phyloP scores from a whole-genome alignment of 1,284 basidiomycete genomes.

The Phaffia rhodozyma region DNA sequence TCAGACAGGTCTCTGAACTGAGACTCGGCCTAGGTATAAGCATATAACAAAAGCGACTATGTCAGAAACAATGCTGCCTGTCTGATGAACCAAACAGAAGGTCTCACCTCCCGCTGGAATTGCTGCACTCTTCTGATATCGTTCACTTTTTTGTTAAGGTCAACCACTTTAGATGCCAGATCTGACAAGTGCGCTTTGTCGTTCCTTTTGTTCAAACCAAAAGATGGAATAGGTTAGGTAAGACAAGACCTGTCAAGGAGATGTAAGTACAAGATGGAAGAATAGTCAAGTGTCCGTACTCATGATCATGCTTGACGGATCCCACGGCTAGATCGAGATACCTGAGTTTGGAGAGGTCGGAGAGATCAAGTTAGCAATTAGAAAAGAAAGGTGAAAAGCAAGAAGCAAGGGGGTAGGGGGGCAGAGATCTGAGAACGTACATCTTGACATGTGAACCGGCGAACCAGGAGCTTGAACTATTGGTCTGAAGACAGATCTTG shows the following conservation, averaged over 20 bases:
- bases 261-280: neutral
- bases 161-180: constrained; percentile 71
- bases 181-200: constrained; percentile 80
- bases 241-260: neutral
- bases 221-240: neutral
- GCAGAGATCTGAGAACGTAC: constrained; percentile 27
- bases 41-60: constrained; percentile 15
- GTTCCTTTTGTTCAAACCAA: constrained; percentile 23
- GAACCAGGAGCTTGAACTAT: constrained; percentile 74
- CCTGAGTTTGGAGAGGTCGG: neutral
- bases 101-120: constrained; percentile 75
- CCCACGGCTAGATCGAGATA: constrained; percentile 88
- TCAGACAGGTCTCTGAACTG: constrained; percentile 83
- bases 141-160: constrained; percentile 83
- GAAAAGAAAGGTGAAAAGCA: neutral
- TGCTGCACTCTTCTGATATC: constrained; percentile 93
- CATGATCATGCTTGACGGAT: constrained; percentile 62
- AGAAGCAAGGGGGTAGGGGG: neutral
- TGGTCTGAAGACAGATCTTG: constrained; percentile 84
- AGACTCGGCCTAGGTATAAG: constrained; percentile 44
- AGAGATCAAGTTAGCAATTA: neutral
- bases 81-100: too few species aligned
- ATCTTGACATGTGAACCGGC: constrained; percentile 77
- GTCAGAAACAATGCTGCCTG: too few species aligned
- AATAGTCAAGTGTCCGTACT: constrained; percentile 38